These are phyloP conservation scores for Cokeromyces recurvatus DNA, from an alignment of 371 early-diverging fungal species.

Conservation along the genomic window DNA sequence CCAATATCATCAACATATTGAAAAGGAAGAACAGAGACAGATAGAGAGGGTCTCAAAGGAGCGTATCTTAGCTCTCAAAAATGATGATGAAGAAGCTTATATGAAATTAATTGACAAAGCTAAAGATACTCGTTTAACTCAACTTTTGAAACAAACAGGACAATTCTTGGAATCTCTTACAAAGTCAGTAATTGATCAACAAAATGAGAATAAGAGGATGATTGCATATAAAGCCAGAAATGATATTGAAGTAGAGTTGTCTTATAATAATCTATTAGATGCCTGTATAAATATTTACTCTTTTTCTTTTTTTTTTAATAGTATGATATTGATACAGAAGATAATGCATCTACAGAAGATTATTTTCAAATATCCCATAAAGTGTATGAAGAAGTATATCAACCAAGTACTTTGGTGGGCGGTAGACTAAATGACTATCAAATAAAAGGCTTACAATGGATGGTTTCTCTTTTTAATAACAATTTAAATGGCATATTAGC, in stretches of 20 bases:
- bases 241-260: no score
- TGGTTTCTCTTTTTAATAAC: conserved; percentile 96
- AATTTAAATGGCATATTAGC: conserved; percentile 96
- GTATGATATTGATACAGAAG: no score
- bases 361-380: conserved; percentile 91
- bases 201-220: no score
- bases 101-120: conserved; percentile 90
- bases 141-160: conserved; percentile 87
- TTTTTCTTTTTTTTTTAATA: no score
- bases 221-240: no score
- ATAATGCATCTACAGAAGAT: conserved; percentile 43
- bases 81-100: conserved; percentile 96
- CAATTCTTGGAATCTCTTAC: conserved; percentile 78
- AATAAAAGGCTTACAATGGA: conserved; percentile 98
- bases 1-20: conserved; percentile 76
- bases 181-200: conserved; percentile 67
- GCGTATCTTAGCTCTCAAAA: conserved; percentile 92
- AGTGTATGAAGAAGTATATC: conserved; percentile 74
- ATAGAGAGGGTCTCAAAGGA: conserved; percentile 81
- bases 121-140: conserved; percentile 96
- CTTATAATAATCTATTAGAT: no score
- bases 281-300: no score
- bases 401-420: conserved; percentile 83
- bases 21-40: conserved; percentile 89
- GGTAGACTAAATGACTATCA: conserved; percentile 98